Evolutionary conservation across 2,329 filamentous ascomycete species (phyloP).

Genomic region (Balansia obtecta): DNA sequence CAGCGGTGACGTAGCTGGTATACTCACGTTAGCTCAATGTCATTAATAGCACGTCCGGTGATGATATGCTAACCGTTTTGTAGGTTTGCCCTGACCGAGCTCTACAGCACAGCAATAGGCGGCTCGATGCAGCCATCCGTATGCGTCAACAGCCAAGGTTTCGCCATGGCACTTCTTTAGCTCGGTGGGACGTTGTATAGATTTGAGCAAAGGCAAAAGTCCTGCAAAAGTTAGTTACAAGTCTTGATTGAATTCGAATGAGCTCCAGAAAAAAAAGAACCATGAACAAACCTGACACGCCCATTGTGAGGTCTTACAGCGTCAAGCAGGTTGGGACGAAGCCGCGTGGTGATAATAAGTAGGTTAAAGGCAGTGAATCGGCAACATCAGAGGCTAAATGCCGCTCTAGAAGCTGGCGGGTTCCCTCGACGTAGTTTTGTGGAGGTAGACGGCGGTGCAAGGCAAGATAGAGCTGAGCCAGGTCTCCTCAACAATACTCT

Average conservation of each 20-base stretch:
- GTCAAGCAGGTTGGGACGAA: neutral
- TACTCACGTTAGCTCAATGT: constrained; percentile 2
- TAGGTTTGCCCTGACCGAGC: constrained; percentile 77
- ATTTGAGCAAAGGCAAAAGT: constrained; percentile 83
- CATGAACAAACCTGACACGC: constrained; percentile 21
- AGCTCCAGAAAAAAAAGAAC: neutral
- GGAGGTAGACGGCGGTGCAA: neutral
- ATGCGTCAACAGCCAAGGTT: constrained; percentile 88
- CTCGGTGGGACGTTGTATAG: constrained; percentile 80
- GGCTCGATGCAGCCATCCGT: constrained; percentile 95
- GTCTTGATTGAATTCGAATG: neutral
- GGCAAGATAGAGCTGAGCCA: neutral
- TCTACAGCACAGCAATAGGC: constrained; percentile 85
- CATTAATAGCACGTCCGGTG: neutral
- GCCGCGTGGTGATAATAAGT: neutral
- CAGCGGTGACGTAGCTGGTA: constrained; percentile 73
- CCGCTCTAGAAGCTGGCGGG: neutral
- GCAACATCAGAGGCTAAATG: neutral
- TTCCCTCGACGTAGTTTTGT: neutral
- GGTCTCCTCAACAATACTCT: neutral
- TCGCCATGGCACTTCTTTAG: constrained; percentile 80
- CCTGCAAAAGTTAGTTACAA: constrained; percentile 35
- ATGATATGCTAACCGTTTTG: constrained; percentile 57
- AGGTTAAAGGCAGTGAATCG: neutral
- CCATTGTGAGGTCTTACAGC: constrained; percentile 16